Evolutionary conservation across 805 yeast genomes (phyloP), one percentile per base, ranked within the genome.

Genomic region (Starmerella gropengiesseri): DNA sequence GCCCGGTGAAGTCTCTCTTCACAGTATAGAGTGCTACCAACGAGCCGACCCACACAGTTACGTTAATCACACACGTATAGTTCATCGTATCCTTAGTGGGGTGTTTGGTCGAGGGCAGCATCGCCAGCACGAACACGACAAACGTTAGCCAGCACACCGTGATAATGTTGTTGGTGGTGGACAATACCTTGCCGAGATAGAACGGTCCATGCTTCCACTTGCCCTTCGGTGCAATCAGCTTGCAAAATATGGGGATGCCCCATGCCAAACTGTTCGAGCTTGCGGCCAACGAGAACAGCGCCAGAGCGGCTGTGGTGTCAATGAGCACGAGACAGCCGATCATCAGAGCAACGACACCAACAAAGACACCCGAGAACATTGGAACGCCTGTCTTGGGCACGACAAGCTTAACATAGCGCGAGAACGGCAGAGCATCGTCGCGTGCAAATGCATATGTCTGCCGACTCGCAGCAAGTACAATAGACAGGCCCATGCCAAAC

Each of bases 401-500:
- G 33, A 81, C 81, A 31, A 64, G 68, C 51, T 76, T 74, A 48
- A 80, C 68, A 55, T 64, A 64, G 31, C 64, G 59, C 9, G 78
- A 68, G 46, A 77, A 64, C 7, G 87, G 87, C 45, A 80, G 66
- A n/a, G 85, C 86, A 52, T 77, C 76, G 57, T 80, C 89, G 62
- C 89, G 71, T 31, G 83, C 75, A 58, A 79, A 77, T 1, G 85
- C 84, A 76, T 81, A 79, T 34, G 77, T 68, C 58, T 78, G 85
- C 58, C 86, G 70, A 6, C 83, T 77, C 6, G 74, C 70, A 7
- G 84, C 84, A 36, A 77, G 70, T 35, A 77, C 62, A 43, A 74
- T 69, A 1, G 81, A 74, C 22, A 74, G 67, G 11, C 81, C 80
- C 83, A 78, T 78, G 42, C 78, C 62, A 59, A 74, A 77, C 55